phyloP scores from a whole-genome alignment of 2,329 filamentous ascomycete genomes.

The Magnaporthiopsis rhizophila region DNA sequence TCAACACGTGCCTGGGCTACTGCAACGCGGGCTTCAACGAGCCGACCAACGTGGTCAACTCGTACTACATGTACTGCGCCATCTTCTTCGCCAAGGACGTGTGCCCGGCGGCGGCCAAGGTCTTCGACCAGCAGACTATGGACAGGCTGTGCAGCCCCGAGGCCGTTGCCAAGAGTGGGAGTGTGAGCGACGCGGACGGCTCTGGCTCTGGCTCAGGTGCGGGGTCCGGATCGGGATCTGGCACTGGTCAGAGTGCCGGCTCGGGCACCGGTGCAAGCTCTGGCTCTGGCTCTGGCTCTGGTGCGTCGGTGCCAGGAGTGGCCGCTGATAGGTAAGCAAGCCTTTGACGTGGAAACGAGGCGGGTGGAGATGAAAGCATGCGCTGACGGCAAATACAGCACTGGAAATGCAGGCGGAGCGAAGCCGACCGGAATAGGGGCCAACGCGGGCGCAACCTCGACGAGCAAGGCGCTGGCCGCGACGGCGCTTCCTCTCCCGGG shows the following conservation, averaged over 20 bases:
- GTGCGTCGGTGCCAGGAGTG: not conserved
- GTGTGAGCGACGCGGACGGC: not conserved
- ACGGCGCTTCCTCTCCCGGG: not conserved
- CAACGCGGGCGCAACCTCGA: not conserved
- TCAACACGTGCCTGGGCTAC: slow-evolving; percentile 1
- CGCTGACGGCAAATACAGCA: not conserved
- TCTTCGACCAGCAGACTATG: not conserved
- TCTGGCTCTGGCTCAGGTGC: not conserved
- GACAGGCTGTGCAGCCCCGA: slow-evolving; percentile 5
- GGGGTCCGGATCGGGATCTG: not conserved
- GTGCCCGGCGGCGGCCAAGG: not conserved
- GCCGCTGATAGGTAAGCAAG: not conserved
- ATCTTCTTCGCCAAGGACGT: slow-evolving; percentile 5
- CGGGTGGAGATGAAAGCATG: not conserved
- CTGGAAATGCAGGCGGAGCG: not conserved
- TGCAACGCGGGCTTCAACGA: not conserved
- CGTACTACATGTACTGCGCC: slow-evolving; percentile 6
- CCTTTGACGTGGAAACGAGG: too few relatives aligned
- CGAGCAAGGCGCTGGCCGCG: slow-evolving; percentile 3
- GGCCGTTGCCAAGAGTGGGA: not conserved
- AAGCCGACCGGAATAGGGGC: not conserved
- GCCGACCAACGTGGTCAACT: not conserved
- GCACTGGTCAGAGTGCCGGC: not conserved
- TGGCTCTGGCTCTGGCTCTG: not conserved
- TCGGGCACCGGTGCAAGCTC: not conserved